Evolutionary conservation across 768 basidiomycete species (phyloP).

Genomic region (Tricholoma matsutake): DNA sequence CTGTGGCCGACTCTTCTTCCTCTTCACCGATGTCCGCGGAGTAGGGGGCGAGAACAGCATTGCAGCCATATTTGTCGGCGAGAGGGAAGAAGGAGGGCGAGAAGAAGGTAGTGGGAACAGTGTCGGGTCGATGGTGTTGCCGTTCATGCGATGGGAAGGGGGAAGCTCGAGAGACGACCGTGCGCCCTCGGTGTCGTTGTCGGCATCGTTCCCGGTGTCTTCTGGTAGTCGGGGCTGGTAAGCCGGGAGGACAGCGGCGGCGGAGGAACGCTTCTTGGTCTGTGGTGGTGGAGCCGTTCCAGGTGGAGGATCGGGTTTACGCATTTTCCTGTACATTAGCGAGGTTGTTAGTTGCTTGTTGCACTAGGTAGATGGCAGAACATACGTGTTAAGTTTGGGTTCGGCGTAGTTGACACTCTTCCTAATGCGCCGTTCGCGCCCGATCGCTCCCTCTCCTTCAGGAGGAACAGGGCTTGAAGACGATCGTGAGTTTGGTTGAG

Average conservation of each 20-base stretch:
- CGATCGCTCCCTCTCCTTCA: constrained; percentile 36
- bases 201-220: constrained; percentile 25
- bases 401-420: constrained; percentile 87
- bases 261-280: constrained; percentile 45
- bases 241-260: constrained; percentile 36
- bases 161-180: constrained; percentile 37
- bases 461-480: constrained; percentile 44
- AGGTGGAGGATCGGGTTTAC: constrained; percentile 67
- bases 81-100: constrained; percentile 30
- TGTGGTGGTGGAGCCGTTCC: constrained; percentile 24
- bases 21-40: constrained; percentile 33
- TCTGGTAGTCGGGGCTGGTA: constrained; percentile 25
- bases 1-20: constrained; percentile 53
- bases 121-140: constrained; percentile 29
- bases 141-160: constrained; percentile 18
- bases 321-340: constrained; percentile 66
- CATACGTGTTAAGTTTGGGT: constrained; percentile 85
- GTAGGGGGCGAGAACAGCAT: constrained; percentile 31
- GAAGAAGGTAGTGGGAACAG: constrained; percentile 35
- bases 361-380: constrained; percentile 12
- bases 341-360: background rate
- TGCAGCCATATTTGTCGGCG: background rate
- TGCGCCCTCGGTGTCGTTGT: constrained; percentile 31
- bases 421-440: constrained; percentile 55
- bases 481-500: constrained; percentile 46